These are phyloP conservation scores for Arabis hirsuta DNA, from an alignment of 345 rosid species.

Conservation along the genomic window DNA sequence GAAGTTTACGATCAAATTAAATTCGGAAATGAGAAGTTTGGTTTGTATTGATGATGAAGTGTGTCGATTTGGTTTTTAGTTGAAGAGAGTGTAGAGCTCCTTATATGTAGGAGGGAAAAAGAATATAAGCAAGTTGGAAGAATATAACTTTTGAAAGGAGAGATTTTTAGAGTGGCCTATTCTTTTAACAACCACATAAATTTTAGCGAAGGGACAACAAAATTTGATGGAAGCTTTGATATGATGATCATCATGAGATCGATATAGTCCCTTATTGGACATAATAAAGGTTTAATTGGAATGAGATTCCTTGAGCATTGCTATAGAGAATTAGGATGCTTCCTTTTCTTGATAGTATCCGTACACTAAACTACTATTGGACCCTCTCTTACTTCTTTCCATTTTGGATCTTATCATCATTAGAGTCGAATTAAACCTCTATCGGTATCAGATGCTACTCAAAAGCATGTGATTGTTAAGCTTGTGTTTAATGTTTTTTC, in stretches of 20 bases:
- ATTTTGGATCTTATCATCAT: slow-evolving; percentile 38
- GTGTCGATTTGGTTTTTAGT: slow-evolving; percentile 19
- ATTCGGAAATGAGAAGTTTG: slow-evolving; percentile 6
- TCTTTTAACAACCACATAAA: slow-evolving; percentile 35
- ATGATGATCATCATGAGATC: slow-evolving; percentile 23
- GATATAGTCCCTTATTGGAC: slow-evolving; percentile 10
- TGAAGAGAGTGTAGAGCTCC: slow-evolving; percentile 36
- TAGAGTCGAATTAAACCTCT: slow-evolving; percentile 17
- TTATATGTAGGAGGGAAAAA: slow-evolving; percentile 39
- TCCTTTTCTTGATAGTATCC: slow-evolving; percentile 35
- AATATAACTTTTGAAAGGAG: slow-evolving; percentile 39
- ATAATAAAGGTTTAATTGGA: slow-evolving; percentile 15
- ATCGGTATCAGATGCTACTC: slow-evolving; percentile 32
- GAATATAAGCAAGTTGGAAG: slow-evolving; percentile 40
- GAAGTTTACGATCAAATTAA: neutral
- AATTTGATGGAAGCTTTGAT: slow-evolving; percentile 15
- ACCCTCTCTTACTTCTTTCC: slow-evolving; percentile 34
- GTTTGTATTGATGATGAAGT: slow-evolving; percentile 29
- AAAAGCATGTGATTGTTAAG: slow-evolving; percentile 35
- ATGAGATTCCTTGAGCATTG: slow-evolving; percentile 41
- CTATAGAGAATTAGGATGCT: slow-evolving; percentile 26
- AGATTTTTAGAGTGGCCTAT: slow-evolving; percentile 33
- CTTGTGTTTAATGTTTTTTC: slow-evolving; percentile 14
- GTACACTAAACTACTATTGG: slow-evolving; percentile 25
- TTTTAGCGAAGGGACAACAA: slow-evolving; percentile 12